A percentile compares a stretch with the other conserved stretches of the same genome.
Evolutionary conservation across 495 filamentous ascomycete species (phyloP).

Genomic region (Letharia lupina): DNA sequence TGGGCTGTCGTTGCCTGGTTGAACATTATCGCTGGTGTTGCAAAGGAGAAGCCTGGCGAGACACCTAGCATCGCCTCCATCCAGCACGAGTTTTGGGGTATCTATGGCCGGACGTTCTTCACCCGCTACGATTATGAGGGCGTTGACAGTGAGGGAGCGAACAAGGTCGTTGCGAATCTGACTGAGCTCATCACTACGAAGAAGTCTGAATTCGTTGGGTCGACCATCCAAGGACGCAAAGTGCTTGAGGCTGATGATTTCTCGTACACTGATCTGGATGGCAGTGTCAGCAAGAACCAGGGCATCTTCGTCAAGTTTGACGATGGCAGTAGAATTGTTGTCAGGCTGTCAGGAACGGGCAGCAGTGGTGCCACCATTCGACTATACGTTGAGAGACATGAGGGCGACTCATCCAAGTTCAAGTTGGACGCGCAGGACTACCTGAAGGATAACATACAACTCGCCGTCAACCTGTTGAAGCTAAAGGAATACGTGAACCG

Average conservation of each 20-base stretch:
- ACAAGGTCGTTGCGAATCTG: slow-evolving; percentile 74
- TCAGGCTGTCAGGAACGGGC: slow-evolving; percentile 88
- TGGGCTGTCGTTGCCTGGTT: slow-evolving; percentile 98
- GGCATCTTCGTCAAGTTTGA: slow-evolving; percentile 92
- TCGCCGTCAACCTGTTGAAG: slow-evolving; percentile 75
- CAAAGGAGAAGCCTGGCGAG: slow-evolving; percentile 61
- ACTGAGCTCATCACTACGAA: slow-evolving; percentile 56
- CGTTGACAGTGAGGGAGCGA: slow-evolving; percentile 80
- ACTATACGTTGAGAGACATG: slow-evolving; percentile 91
- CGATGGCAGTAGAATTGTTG: slow-evolving; percentile 87
- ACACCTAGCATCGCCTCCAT: slow-evolving; percentile 88
- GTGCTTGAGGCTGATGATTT: slow-evolving; percentile 90
- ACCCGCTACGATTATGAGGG: slow-evolving; percentile 98
- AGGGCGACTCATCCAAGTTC: slow-evolving; percentile 65
- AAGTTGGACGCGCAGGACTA: slow-evolving; percentile 82
- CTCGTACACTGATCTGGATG: slow-evolving; percentile 92
- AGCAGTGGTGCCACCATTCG: slow-evolving; percentile 93
- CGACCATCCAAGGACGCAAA: slow-evolving; percentile 69
- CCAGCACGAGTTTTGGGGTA: slow-evolving; percentile 94
- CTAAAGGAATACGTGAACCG: slow-evolving; percentile 86
- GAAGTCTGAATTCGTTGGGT: slow-evolving; percentile 72
- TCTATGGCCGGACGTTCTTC: slow-evolving; percentile 96
- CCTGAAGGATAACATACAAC: slow-evolving; percentile 74
- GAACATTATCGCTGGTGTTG: slow-evolving; percentile 94
- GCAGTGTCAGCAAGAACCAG: slow-evolving; percentile 90